These are phyloP conservation scores for Podaxis mareebaensis DNA, from an alignment of 768 basidiomycete species.

Conservation along the genomic window DNA sequence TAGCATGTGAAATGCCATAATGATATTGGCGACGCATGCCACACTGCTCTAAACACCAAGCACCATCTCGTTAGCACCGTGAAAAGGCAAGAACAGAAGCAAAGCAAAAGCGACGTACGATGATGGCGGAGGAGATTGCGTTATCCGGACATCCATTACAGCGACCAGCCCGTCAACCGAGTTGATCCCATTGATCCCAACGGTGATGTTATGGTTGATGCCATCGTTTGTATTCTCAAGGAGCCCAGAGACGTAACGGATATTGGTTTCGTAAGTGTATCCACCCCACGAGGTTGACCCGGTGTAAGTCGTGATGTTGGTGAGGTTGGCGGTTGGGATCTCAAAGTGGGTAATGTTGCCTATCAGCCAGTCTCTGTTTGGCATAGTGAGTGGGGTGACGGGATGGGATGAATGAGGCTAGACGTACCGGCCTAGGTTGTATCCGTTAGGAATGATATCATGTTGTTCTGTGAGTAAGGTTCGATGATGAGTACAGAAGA, in stretches of 20 bases:
- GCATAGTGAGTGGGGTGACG: background rate
- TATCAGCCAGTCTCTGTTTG: constrained; percentile 73
- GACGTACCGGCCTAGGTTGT: constrained; percentile 72
- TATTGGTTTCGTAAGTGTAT: constrained; percentile 74
- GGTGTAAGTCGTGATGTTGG: constrained; percentile 59
- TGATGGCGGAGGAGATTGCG: constrained; percentile 29
- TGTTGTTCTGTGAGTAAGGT: constrained; percentile 47
- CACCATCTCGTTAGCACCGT: background rate
- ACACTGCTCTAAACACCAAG: constrained; percentile 16
- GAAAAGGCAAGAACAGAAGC: background rate
- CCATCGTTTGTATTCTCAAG: constrained; percentile 68
- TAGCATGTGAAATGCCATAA: constrained; percentile 20
- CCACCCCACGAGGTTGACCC: constrained; percentile 64
- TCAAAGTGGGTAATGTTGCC: constrained; percentile 70
- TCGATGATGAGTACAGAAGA: constrained; percentile 3
- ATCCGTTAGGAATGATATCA: constrained; percentile 77
- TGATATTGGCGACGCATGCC: constrained; percentile 22
- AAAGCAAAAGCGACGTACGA: constrained; percentile 29
- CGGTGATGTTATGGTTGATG: constrained; percentile 66
- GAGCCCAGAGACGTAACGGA: constrained; percentile 68
- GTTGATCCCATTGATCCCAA: constrained; percentile 50
- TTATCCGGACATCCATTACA: constrained; percentile 71
- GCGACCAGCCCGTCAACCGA: constrained; percentile 85
- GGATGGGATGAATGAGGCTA: background rate
- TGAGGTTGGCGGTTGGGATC: constrained; percentile 49